A percentile compares a stretch with the other conserved stretches of the same genome.
Conservation (phyloP, 1,139 yeast genomes). For the Groenewaldozyma auringiensis region DNA sequence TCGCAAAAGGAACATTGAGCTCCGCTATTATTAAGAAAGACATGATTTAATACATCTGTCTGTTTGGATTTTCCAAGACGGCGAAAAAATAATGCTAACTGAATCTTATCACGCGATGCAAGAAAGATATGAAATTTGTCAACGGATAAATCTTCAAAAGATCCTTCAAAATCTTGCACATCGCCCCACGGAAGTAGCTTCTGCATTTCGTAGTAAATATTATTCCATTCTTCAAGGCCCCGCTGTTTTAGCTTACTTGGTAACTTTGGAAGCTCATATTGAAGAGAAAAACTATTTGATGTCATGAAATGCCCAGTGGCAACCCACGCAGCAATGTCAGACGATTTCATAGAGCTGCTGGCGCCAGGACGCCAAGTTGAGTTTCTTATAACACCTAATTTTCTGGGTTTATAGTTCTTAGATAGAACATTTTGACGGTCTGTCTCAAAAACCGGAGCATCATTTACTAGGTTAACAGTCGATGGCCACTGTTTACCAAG, state of each 20-base stretch:
- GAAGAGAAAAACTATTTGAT: neutral
- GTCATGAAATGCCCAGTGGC: neutral
- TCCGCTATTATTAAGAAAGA: neutral
- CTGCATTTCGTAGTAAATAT: neutral
- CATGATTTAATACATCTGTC: neutral
- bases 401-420: too few relatives aligned
- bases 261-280: neutral
- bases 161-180: neutral
- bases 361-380: too few relatives aligned
- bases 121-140: neutral
- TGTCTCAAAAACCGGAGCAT: neutral
- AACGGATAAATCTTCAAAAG: neutral
- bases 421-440: too few relatives aligned
- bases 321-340: neutral
- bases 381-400: too few relatives aligned
- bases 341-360: neutral
- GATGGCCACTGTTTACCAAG: neutral
- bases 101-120: neutral
- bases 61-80: neutral
- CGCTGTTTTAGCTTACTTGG: neutral
- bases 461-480: neutral
- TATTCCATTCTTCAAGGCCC: neutral
- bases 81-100: neutral
- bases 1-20: neutral
- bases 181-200: neutral